Evolutionary conservation across 2,329 filamentous ascomycete species (phyloP).

Genomic region (Zasmidium angulare): DNA sequence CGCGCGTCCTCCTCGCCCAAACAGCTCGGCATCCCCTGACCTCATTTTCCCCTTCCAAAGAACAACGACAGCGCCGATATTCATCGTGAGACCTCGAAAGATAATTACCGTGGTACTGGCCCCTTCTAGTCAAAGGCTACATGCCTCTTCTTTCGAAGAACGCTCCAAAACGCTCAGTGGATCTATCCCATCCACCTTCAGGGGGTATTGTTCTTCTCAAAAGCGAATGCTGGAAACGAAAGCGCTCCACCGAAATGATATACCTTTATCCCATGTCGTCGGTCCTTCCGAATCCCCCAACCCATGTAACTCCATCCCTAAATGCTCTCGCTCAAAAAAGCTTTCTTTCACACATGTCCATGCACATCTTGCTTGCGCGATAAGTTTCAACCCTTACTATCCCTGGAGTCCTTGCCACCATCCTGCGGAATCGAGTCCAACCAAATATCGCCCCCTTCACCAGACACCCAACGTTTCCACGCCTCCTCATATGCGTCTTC

Average conservation of each 20-base stretch:
- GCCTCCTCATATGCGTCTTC: constrained; percentile 86
- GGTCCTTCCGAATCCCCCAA: no score
- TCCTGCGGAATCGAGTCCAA: constrained; percentile 52
- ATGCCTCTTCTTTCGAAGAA: no score
- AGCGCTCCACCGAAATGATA: neutral
- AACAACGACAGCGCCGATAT: no score
- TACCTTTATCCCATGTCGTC: neutral
- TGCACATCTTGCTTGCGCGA: constrained; percentile 9
- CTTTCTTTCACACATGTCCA: no score
- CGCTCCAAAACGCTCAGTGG: neutral
- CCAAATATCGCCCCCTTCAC: constrained; percentile 90
- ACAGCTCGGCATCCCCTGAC: no score
- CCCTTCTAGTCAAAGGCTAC: neutral
- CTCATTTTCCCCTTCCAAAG: no score
- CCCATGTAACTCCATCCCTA: no score
- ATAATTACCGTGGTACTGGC: neutral
- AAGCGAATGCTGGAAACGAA: neutral
- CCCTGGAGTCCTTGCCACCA: no score
- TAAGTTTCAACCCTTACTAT: no score
- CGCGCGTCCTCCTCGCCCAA: no score
- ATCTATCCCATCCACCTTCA: neutral
- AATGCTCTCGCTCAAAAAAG: constrained; percentile 13
- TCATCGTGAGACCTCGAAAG: no score
- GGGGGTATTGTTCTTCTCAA: neutral
- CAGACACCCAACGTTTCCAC: constrained; percentile 83